Base-by-base conservation (phyloP, 1,284 basidiomycete genomes). In the Rhodotorula glutinis region DNA sequence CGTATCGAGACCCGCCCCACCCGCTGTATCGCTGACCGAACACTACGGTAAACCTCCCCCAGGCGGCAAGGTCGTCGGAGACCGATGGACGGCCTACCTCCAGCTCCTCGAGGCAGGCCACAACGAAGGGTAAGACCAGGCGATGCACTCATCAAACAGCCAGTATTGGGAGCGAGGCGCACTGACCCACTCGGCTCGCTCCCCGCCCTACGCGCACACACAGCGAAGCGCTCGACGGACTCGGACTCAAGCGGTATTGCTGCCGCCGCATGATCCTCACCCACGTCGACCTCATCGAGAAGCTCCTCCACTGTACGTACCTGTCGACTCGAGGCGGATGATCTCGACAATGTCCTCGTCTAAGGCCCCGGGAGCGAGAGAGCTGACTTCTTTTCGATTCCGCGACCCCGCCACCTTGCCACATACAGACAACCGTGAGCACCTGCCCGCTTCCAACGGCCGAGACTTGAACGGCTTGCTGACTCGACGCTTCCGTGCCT, bases 231-330 rank as follows among this genome's bases (percentile, higher is more conserved):
- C 84, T 98, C 60, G 93, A 96, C 73, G 87, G 90, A 75, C 83
- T 97, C 8, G 90, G 93, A 72, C 82, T 98, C 63, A 94, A 92
- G 79, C 83, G 95, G 66, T 98, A 98, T 79, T 98, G 94, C 81
- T 98, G 95, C 80, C 85, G 95, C 56, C 85, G 95, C 62, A 98
- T 98, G 95, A 91, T 98, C 17, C 82, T 98, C 63, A 98, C 95
- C 0, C 95, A 98, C 78, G 93, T 97, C 69, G 74, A 75, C 58
- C 53, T 75, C 17, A 74, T 74, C 54, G 74, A 75, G 67, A 75
- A 75, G 57, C 62, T 72, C 25, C 40, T 72, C 41, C 69, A 74
- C 62, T 72, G 69, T 68, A 27, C 60, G 69, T 49, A 10, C 13
- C 3, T 71, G n/a, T n/a, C n/a, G n/a, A n/a, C n/a, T n/a, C n/a